These are phyloP conservation scores for Pyracantha coccinea DNA, from an alignment of 331 rosid genomes.

Conservation along the genomic window DNA sequence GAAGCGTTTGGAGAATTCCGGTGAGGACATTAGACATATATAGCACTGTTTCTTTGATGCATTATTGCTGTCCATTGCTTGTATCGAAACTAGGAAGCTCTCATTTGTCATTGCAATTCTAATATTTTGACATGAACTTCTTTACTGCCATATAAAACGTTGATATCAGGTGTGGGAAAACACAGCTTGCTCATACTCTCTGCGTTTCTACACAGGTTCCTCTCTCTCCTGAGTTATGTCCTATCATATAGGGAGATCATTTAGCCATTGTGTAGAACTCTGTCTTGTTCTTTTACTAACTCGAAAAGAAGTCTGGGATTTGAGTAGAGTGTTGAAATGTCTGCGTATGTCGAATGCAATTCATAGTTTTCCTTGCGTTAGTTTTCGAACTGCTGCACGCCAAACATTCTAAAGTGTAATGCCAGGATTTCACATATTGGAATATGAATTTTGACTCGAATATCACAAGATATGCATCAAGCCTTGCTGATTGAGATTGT, in stretches of 20 bases:
- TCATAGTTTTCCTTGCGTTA: background rate
- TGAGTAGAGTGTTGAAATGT: background rate
- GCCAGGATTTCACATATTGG: background rate
- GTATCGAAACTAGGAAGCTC: constrained; percentile 4
- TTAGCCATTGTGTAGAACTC: background rate
- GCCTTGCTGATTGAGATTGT: constrained; percentile 3
- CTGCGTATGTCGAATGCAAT: background rate
- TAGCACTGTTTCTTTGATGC: background rate
- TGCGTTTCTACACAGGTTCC: constrained; percentile 93
- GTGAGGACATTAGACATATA: constrained; percentile 25
- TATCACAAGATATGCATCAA: background rate
- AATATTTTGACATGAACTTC: background rate
- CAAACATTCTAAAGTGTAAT: background rate
- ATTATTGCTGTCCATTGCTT: background rate
- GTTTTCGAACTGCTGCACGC: background rate
- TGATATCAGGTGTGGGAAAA: constrained; percentile 79
- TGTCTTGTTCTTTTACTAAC: background rate
- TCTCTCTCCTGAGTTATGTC: background rate
- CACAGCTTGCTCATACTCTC: constrained; percentile 97
- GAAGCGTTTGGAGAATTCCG: constrained; percentile 99
- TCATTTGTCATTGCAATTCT: background rate
- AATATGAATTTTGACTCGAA: background rate
- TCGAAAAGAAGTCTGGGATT: background rate
- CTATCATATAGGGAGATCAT: background rate
- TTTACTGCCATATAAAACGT: background rate